Evolutionary conservation across 805 yeast species (phyloP).

Genomic region (Schizosaccharomyces octosporus): DNA sequence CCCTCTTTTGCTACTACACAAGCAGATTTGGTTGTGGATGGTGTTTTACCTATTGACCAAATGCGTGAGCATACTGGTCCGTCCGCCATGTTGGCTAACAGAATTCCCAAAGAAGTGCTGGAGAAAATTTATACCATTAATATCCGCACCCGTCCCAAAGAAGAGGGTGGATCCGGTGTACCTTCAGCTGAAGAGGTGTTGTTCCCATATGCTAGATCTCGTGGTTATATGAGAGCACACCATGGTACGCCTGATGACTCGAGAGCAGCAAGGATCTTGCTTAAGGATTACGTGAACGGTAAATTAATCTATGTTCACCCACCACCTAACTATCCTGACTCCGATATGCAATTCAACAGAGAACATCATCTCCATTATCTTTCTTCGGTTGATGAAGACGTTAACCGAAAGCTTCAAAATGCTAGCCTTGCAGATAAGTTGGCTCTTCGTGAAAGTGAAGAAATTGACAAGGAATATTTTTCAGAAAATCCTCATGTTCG

Average conservation of each 20-base stretch:
- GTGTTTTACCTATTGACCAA: slow-evolving; percentile 96
- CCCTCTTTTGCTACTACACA: slow-evolving; percentile 93
- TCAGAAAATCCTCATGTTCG: background rate
- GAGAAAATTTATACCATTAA: slow-evolving; percentile 89
- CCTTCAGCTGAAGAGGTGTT: slow-evolving; percentile 79
- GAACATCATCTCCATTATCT: slow-evolving; percentile 36
- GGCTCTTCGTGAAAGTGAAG: background rate
- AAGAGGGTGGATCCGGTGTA: slow-evolving; percentile 68
- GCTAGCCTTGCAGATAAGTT: background rate
- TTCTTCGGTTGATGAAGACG: background rate
- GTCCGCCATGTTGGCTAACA: slow-evolving; percentile 52
- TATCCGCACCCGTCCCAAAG: slow-evolving; percentile 44
- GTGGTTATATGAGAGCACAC: slow-evolving; percentile 85
- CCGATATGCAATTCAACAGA: slow-evolving; percentile 46
- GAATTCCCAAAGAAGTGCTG: slow-evolving; percentile 67
- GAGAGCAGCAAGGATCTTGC: slow-evolving; percentile 72
- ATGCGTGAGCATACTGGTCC: slow-evolving; percentile 83
- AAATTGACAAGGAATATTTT: background rate
- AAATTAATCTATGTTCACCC: slow-evolving; percentile 65
- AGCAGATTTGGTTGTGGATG: slow-evolving; percentile 90
- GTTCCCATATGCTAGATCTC: slow-evolving; percentile 79
- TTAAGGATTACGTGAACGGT: slow-evolving; percentile 89
- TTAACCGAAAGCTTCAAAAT: background rate
- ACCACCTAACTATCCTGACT: slow-evolving; percentile 50
- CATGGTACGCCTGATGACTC: slow-evolving; percentile 95